Percentiles rank a stretch among this genome's conserved stretches.
These are phyloP conservation scores for Psilocybe sp. DNA, from an alignment of 768 basidiomycete genomes.

Conservation along the genomic window DNA sequence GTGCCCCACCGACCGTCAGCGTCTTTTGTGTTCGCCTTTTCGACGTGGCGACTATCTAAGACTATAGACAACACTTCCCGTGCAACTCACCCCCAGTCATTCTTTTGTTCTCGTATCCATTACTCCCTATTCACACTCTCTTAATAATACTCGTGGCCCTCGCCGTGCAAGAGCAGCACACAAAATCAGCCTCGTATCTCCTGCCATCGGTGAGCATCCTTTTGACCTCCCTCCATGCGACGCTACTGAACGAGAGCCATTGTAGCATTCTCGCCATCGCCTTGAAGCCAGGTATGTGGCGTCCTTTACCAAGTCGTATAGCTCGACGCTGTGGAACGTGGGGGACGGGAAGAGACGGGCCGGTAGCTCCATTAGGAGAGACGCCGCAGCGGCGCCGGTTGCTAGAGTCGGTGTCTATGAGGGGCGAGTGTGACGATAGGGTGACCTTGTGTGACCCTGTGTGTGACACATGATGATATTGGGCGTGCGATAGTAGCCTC, in stretches of 20 bases:
- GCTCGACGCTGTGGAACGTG: slow-evolving; percentile 40
- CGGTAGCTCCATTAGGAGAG: slow-evolving; percentile 23
- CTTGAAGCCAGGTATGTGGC: neutral
- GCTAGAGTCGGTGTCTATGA: slow-evolving; percentile 4
- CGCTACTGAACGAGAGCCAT: slow-evolving; percentile 5
- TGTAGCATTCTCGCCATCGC: neutral
- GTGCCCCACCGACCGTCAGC: slow-evolving; percentile 23
- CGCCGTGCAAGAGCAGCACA: slow-evolving; percentile 13
- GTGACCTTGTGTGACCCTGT: neutral
- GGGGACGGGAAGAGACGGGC: slow-evolving; percentile 25
- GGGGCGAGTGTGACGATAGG: slow-evolving; percentile 5
- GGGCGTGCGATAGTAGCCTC: slow-evolving; percentile 19
- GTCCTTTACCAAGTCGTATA: neutral
- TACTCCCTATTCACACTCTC: slow-evolving; percentile 23
- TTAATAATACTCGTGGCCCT: slow-evolving; percentile 18
- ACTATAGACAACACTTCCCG: slow-evolving; percentile 25
- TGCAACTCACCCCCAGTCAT: slow-evolving; percentile 47
- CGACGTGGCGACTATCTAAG: slow-evolving; percentile 35
- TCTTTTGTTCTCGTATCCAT: slow-evolving; percentile 35
- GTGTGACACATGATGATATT: slow-evolving; percentile 17
- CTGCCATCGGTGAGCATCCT: slow-evolving; percentile 17
- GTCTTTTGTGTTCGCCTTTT: slow-evolving; percentile 26
- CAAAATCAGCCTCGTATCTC: slow-evolving; percentile 14
- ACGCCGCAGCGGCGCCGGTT: slow-evolving; percentile 27
- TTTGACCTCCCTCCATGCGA: neutral